These are phyloP conservation scores for Epichloe aotearoae DNA, from an alignment of 2,329 filamentous ascomycete species.

Conservation along the genomic window DNA sequence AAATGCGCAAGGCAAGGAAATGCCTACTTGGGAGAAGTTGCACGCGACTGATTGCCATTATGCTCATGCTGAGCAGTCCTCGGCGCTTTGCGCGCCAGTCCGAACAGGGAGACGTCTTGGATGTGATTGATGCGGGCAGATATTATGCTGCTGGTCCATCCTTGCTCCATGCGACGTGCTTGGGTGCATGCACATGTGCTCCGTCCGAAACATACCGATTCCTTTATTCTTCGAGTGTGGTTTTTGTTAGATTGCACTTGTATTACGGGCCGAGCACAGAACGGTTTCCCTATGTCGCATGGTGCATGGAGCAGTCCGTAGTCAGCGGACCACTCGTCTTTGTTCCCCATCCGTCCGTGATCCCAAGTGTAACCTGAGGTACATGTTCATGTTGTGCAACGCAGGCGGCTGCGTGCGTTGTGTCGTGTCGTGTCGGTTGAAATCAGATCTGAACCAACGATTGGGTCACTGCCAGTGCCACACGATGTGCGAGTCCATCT, in stretches of 20 bases:
- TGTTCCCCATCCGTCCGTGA: not conserved
- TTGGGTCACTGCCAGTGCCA: not conserved
- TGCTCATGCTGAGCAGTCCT: too few relatives aligned
- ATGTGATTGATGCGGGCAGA: too few relatives aligned
- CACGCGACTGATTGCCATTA: too few relatives aligned
- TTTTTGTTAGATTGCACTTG: too few relatives aligned
- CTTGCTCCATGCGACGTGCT: too few relatives aligned
- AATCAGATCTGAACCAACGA: not conserved
- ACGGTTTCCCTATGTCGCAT: not conserved
- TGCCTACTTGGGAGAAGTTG: too few relatives aligned
- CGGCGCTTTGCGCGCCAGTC: not conserved
- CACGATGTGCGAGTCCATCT: not conserved
- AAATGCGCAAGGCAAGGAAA: too few relatives aligned
- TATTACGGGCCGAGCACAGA: not conserved
- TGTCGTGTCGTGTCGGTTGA: not conserved
- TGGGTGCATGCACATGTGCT: too few relatives aligned
- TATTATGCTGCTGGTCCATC: too few relatives aligned
- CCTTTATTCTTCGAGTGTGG: too few relatives aligned
- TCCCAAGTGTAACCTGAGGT: not conserved
- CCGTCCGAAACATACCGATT: too few relatives aligned
- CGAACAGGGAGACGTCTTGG: not conserved
- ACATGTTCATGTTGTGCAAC: constrained; percentile 1
- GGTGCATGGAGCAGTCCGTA: not conserved
- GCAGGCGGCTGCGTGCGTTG: not conserved
- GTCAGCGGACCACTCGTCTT: not conserved